These are phyloP conservation scores for Sporisorium reilianum DNA, from an alignment of 1,284 basidiomycete genomes.

Conservation along the genomic window DNA sequence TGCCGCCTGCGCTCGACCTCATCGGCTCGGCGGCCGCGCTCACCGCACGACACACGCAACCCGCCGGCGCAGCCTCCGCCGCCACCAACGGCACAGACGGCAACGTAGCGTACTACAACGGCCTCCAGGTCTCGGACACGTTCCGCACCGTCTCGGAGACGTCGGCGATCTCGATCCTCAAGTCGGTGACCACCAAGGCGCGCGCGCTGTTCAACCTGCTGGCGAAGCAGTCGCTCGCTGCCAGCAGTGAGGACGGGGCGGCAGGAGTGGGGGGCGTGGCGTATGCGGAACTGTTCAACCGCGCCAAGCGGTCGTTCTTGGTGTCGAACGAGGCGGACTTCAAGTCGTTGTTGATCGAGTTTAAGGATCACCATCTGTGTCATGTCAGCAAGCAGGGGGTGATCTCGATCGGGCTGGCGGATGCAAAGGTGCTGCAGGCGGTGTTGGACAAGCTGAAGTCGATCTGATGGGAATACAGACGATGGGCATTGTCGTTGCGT, in stretches of 20 bases:
- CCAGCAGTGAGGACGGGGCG: not conserved
- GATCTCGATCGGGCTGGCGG: constrained; percentile 31
- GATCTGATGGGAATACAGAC: constrained; percentile 2
- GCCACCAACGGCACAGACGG: constrained; percentile 6
- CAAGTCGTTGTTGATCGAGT: constrained; percentile 55
- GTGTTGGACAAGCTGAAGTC: constrained; percentile 41
- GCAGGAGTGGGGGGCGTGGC: constrained; percentile 20
- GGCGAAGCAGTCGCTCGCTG: constrained; percentile 29
- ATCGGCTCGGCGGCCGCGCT: constrained; percentile 25
- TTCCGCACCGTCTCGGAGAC: constrained; percentile 35
- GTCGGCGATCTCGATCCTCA: constrained; percentile 57
- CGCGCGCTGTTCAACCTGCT: constrained; percentile 53
- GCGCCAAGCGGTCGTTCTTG: constrained; percentile 49
- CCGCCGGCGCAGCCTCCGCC: not conserved
- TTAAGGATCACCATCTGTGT: constrained; percentile 54
- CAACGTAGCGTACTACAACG: constrained; percentile 29
- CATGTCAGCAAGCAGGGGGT: constrained; percentile 30
- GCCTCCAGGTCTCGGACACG: constrained; percentile 30
- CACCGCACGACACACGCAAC: not conserved
- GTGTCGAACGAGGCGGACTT: constrained; percentile 52
- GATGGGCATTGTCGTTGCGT: not conserved
- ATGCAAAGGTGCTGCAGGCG: constrained; percentile 12
- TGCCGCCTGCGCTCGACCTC: constrained; percentile 38
- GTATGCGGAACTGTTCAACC: constrained; percentile 43
- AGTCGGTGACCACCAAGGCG: constrained; percentile 55